Conservation (phyloP, 2,329 filamentous ascomycete genomes). For the Ceratocystis diversiconidia region DNA sequence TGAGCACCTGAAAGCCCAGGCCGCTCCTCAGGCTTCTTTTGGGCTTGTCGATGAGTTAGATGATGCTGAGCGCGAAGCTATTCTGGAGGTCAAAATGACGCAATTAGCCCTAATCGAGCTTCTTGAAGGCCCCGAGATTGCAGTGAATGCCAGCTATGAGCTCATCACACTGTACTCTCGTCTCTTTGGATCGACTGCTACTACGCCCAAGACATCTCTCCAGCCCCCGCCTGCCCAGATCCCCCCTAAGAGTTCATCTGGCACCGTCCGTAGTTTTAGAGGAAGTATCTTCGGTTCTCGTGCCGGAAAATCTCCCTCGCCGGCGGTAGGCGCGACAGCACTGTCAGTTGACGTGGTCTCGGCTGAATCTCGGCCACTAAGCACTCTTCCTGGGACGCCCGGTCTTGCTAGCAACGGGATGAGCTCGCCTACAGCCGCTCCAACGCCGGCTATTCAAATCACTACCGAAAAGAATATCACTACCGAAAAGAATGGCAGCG, state of each 20-base stretch:
- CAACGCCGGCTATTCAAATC: conserved; percentile 16
- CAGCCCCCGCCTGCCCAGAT: conserved; percentile 8
- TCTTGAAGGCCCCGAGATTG: conserved; percentile 66
- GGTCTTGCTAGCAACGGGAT: conserved; percentile 31
- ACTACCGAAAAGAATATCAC: conserved; percentile 3
- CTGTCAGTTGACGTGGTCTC: conserved; percentile 5
- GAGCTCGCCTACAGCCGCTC: conserved; percentile 27
- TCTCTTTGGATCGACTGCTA: conserved; percentile 46
- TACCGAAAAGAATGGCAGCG: background rate
- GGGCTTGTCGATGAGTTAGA: conserved; percentile 63
- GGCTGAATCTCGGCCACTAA: conserved; percentile 8
- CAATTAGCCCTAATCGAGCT: conserved; percentile 74
- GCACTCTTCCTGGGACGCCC: conserved; percentile 31
- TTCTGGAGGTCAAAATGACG: conserved; percentile 93
- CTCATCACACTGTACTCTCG: conserved; percentile 67
- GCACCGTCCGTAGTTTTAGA: conserved; percentile 53
- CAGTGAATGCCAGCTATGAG: conserved; percentile 79
- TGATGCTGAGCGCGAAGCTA: conserved; percentile 65
- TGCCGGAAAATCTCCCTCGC: conserved; percentile 8
- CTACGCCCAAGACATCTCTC: conserved; percentile 4
- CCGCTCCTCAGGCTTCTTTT: conserved; percentile 19
- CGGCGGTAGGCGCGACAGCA: conserved; percentile 8
- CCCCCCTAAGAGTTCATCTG: conserved; percentile 51
- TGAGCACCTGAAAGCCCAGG: conserved; percentile 48
- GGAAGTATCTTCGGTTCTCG: conserved; percentile 63